Base-by-base conservation (phyloP, 2,329 filamentous ascomycete genomes). In the Acrodontium crateriforme region DNA sequence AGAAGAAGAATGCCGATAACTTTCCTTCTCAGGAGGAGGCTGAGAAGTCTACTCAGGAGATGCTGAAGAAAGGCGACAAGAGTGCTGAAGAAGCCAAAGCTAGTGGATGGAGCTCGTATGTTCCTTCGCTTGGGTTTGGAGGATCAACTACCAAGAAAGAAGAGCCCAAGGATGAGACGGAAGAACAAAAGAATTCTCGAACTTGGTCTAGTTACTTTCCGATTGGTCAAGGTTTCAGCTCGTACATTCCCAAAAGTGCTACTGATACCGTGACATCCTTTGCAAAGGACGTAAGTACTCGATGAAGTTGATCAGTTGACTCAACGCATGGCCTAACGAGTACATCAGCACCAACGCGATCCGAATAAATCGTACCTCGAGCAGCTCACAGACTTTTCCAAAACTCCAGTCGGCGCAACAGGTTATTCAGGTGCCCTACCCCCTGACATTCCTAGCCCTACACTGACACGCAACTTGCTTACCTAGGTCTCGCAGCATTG, bases 391-490 rank as follows among this genome's bases (percentile, higher is more conserved):
- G 60, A 63, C 31, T 64, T 65, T 35, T 60, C 56, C 1, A 60
- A 62, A 38, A 65, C 62, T 5, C 62, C 62, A 4, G 61, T 65
- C 3, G 62, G 62, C 9, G 62, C 61, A 20, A 60, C 59, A 20
- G 55, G 55, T 46, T 36, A 25, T 32, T 34, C 25, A 29, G 33
- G 36, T 41, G 39, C 30, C 11, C 18, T 8, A 20, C 18, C 16
- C 24, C 18, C 18, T 8, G n/a, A 8, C 18, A 8, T 20, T 20
- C 18, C n/a, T 25, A 34, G 28, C 23, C 28, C 24, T 32, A 22
- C 32, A 43, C 42, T 46, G 32, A 47, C 40, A n/a, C 21, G 23
- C n/a, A n/a, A n/a, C n/a, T n/a, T n/a, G 30, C 34, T 37, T 35
- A 31, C 30, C 28, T 35, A 46, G 44, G 45, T 17, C 33, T 50